Evolutionary conservation across 208 protist genomes (phyloP).

Genomic region (Naegleria gruberi): DNA sequence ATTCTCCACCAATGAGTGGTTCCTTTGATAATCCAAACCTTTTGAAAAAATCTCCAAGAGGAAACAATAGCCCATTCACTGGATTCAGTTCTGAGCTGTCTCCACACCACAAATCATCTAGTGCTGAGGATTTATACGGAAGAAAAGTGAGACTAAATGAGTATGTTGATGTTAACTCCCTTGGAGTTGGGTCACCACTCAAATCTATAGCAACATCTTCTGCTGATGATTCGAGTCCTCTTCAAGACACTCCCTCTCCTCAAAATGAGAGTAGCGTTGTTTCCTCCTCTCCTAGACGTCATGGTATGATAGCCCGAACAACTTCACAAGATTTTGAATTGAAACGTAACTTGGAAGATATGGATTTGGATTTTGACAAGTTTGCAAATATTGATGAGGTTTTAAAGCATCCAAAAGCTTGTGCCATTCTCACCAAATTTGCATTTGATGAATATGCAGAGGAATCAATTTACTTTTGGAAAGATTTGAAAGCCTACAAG

Average conservation of each 20-base stretch:
- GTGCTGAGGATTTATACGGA: background rate
- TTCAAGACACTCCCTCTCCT: too few species aligned
- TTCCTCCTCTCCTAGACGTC: too few species aligned
- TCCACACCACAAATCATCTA: background rate
- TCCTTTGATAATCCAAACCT: background rate
- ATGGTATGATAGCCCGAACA: too few species aligned
- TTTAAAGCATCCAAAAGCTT: background rate
- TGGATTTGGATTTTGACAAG: background rate
- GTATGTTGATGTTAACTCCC: background rate
- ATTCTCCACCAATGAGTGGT: background rate
- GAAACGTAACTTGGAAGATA: background rate
- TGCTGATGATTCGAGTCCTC: too few species aligned
- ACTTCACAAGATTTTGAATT: background rate
- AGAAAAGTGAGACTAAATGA: background rate
- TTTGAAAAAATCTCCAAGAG: background rate
- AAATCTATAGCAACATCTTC: background rate
- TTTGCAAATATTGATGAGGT: background rate
- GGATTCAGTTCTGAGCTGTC: background rate
- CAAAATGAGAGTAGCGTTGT: too few species aligned
- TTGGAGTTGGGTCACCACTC: background rate
- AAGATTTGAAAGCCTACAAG: background rate
- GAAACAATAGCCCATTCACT: background rate
- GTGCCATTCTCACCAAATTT: background rate
- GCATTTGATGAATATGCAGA: background rate
- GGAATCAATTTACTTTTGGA: background rate